These are phyloP conservation scores for Penicillium cataractarum DNA, from an alignment of 495 filamentous ascomycete species.

Conservation along the genomic window DNA sequence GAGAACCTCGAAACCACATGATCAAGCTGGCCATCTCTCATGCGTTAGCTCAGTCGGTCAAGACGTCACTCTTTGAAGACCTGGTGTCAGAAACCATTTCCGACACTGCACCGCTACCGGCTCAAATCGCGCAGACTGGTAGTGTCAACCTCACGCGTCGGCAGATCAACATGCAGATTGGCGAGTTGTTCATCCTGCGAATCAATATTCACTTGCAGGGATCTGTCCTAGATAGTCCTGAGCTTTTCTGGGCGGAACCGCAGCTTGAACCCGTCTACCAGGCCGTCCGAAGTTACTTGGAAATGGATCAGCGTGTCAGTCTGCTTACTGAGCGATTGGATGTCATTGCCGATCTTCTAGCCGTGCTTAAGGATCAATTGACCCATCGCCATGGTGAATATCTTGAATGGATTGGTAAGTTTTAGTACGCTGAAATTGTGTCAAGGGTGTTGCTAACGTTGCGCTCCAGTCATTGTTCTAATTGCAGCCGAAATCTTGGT, in stretches of 20 bases:
- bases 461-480: constrained; percentile 77
- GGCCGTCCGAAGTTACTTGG: constrained; percentile 90
- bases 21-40: constrained; percentile 95
- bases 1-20: constrained; percentile 96
- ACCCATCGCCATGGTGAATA: constrained; percentile 96
- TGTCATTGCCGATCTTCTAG: constrained; percentile 92
- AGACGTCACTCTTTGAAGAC: constrained; percentile 98
- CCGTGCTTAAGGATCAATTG: constrained; percentile 94
- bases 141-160: constrained; percentile 80
- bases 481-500: constrained; percentile 97
- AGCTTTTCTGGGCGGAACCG: constrained; percentile 98
- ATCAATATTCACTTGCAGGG: constrained; percentile 99
- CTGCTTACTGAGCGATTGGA: constrained; percentile 86
- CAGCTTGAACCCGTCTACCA: constrained; percentile 95
- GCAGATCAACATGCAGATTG: constrained; percentile 98
- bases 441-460: not conserved
- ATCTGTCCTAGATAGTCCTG: constrained; percentile 93
- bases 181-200: constrained; percentile 92
- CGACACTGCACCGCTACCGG: constrained; percentile 84
- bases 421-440: not conserved
- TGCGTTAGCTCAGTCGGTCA: constrained; percentile 87
- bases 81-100: constrained; percentile 92
- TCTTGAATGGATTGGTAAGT: constrained; percentile 91
- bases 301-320: constrained; percentile 96
- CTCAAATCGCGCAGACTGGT: constrained; percentile 87